A percentile compares a stretch with the other conserved stretches of the same genome.
These are phyloP conservation scores for Melocanna baccifera DNA, from an alignment of 176 grass and related monocot species.

Conservation along the genomic window DNA sequence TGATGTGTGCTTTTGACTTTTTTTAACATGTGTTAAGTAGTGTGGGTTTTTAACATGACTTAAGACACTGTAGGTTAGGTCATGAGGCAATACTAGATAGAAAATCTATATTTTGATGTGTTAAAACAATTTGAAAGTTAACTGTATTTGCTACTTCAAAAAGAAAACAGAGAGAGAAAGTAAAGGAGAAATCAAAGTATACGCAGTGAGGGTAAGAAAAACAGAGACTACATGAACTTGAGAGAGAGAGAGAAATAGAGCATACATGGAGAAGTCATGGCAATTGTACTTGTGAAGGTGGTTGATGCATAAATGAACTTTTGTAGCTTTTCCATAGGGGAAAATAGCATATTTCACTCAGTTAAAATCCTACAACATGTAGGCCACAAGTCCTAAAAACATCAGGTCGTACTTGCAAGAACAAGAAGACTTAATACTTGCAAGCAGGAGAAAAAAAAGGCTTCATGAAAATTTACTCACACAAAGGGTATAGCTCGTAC, in stretches of 20 bases:
- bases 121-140: not conserved
- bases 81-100: not conserved
- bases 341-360: not conserved
- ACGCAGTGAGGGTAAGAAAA: not conserved
- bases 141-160: not conserved
- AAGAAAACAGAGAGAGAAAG: not conserved
- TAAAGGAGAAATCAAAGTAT: not conserved
- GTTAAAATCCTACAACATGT: not conserved
- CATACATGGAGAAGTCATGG: not conserved
- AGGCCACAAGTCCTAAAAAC: not conserved
- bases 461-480: not conserved
- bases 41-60: constrained; percentile 9
- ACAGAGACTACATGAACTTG: not conserved
- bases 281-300: constrained; percentile 10
- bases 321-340: constrained; percentile 1
- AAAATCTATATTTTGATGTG: not conserved
- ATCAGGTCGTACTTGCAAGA: not conserved
- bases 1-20: constrained; percentile 28
- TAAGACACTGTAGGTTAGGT: not conserved
- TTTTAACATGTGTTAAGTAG: not conserved
- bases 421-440: not conserved
- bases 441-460: not conserved
- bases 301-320: constrained; percentile 11
- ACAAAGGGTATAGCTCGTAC: not conserved
- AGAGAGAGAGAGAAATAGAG: too few relatives aligned